Evolutionary conservation across 306 rosid genomes (phyloP).

Genomic region (Fragaria ananassa): DNA sequence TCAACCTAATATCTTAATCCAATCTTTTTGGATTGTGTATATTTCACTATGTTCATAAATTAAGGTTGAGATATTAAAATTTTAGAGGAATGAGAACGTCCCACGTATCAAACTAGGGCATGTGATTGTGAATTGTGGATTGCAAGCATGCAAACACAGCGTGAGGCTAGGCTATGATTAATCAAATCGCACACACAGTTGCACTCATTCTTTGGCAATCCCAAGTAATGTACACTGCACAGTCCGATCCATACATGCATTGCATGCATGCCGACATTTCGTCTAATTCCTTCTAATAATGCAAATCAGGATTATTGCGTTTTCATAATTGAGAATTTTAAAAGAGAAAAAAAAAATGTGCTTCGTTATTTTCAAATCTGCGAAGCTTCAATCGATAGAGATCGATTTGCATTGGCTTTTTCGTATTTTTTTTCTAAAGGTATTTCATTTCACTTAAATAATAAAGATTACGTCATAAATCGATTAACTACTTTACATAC

Average conservation of each 20-base stretch:
- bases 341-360: too few species aligned
- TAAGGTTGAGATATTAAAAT: background rate
- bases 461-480: too few species aligned
- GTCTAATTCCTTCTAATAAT: too few species aligned
- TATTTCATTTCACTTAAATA: too few species aligned
- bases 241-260: slow-evolving; percentile 9
- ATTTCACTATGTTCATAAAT: background rate
- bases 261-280: slow-evolving; percentile 22
- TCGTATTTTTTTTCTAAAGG: too few species aligned
- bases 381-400: too few species aligned
- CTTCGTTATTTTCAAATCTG: too few species aligned
- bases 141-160: slow-evolving; percentile 5
- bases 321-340: too few species aligned
- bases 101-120: slow-evolving; percentile 41
- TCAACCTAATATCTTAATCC: background rate
- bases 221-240: slow-evolving; percentile 22
- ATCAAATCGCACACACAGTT: background rate
- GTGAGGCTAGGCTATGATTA: slow-evolving; percentile 35
- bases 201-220: slow-evolving; percentile 1
- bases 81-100: slow-evolving; percentile 19
- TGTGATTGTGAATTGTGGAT: slow-evolving; percentile 23
- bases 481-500: too few species aligned
- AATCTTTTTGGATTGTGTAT: background rate
- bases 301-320: too few species aligned
- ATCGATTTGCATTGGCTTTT: too few species aligned